A percentile compares a stretch with the other conserved stretches of the same genome.
These are phyloP conservation scores for Ustilago tritici DNA, from an alignment of 1,284 basidiomycete genomes.

Conservation along the genomic window DNA sequence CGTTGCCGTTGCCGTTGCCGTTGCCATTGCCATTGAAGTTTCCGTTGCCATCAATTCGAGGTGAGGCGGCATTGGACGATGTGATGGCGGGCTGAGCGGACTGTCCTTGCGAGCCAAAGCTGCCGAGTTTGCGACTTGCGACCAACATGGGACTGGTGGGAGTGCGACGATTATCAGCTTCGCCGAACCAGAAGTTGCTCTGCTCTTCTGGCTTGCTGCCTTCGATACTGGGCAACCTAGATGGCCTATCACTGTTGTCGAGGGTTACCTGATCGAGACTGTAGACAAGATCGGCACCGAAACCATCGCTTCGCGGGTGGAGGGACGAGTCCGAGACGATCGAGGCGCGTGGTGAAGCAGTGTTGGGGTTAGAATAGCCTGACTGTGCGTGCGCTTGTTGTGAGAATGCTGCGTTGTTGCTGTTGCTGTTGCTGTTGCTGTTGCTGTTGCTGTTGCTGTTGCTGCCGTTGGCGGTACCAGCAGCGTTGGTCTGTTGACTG, in stretches of 20 bases:
- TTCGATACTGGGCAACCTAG: slow-evolving; percentile 55
- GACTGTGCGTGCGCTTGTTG: slow-evolving; percentile 8
- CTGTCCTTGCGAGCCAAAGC: slow-evolving; percentile 43
- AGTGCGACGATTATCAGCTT: slow-evolving; percentile 15
- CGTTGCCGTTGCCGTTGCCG: slow-evolving; percentile 11
- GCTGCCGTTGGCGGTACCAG: slow-evolving; percentile 7
- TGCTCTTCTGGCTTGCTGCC: slow-evolving; percentile 33
- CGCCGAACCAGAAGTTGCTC: slow-evolving; percentile 45
- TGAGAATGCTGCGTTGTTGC: slow-evolving; percentile 7
- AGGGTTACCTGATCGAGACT: slow-evolving; percentile 24
- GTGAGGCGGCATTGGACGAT: slow-evolving; percentile 28
- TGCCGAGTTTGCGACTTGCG: slow-evolving; percentile 36
- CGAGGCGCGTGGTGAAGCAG: slow-evolving; percentile 41
- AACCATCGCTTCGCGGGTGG: slow-evolving; percentile 7
- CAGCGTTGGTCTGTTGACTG: slow-evolving; percentile 24
- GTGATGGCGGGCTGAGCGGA: slow-evolving; percentile 33
- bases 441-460: neutral
- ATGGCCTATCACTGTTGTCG: slow-evolving; percentile 31
- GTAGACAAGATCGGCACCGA: slow-evolving; percentile 16
- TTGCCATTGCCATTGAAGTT: slow-evolving; percentile 5
- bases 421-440: neutral
- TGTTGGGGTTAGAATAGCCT: slow-evolving; percentile 43
- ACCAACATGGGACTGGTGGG: slow-evolving; percentile 39
- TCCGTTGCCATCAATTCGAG: slow-evolving; percentile 25
- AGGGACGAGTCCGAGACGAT: slow-evolving; percentile 21